Percentiles rank a stretch among this genome's conserved stretches.
Conservation (phyloP, 768 basidiomycete species). For the Multifurca ochricompacta region DNA sequence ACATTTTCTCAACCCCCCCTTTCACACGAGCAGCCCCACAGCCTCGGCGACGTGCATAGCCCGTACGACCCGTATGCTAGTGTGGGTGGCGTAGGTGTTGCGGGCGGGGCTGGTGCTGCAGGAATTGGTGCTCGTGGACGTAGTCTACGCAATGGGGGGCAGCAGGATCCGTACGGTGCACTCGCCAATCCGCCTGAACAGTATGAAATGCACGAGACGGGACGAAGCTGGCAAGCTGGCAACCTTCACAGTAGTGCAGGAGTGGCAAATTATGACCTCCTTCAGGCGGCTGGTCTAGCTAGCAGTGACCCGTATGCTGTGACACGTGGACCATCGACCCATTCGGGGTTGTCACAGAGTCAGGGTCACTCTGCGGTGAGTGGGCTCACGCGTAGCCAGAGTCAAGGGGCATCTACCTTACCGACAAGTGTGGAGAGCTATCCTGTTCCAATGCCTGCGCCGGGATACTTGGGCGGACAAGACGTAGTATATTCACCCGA, state of each 20-base stretch:
- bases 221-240: conserved; percentile 12
- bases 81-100: conserved; percentile 23
- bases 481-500: background rate
- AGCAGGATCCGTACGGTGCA: conserved; percentile 33
- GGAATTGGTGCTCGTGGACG: conserved; percentile 33
- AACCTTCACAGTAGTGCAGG: background rate
- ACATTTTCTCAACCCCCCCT: conserved; percentile 39
- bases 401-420: conserved; percentile 18
- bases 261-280: conserved; percentile 5
- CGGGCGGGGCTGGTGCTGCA: conserved; percentile 30
- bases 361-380: background rate
- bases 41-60: conserved; percentile 42
- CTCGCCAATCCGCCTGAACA: conserved; percentile 28
- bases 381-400: conserved; percentile 15
- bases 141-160: conserved; percentile 26
- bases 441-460: background rate
- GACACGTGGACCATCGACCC: conserved; percentile 11
- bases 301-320: conserved; percentile 19
- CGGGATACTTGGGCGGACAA: conserved; percentile 2
- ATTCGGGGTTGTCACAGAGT: background rate
- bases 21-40: conserved; percentile 36
- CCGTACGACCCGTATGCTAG: conserved; percentile 31
- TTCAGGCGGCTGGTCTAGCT: conserved; percentile 17
- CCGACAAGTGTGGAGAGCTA: conserved; percentile 9
- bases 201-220: conserved; percentile 22